A percentile compares a stretch with the other conserved stretches of the same genome.
Evolutionary conservation across 2,329 filamentous ascomycete genomes (phyloP).

Genomic region (Stagonosporopsis cucurbitacearum): DNA sequence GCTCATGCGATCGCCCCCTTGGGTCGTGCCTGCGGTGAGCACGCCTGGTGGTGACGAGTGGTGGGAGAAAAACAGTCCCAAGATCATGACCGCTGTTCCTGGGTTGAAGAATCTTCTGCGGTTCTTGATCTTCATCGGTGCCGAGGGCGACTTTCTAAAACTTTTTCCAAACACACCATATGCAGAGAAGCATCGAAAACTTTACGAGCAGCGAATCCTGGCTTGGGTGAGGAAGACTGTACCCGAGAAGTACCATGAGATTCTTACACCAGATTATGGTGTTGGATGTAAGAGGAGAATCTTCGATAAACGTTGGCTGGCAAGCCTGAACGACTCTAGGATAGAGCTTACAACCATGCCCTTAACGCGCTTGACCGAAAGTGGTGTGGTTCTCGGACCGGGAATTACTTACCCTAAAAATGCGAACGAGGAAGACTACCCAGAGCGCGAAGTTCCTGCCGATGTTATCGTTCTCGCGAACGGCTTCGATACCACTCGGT

Average conservation of each 20-base stretch:
- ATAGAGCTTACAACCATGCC: constrained; percentile 61
- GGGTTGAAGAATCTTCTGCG: constrained; percentile 57
- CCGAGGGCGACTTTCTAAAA: constrained; percentile 55
- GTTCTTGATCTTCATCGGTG: constrained; percentile 53
- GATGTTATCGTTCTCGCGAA: constrained; percentile 69
- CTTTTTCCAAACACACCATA: constrained; percentile 53
- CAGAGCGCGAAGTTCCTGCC: constrained; percentile 56
- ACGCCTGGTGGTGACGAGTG: constrained; percentile 50
- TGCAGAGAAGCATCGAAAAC: constrained; percentile 48
- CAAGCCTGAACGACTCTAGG: constrained; percentile 59
- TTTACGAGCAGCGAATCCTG: constrained; percentile 54
- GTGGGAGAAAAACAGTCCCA: constrained; percentile 57
- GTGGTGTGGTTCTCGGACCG: constrained; percentile 60
- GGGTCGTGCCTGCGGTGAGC: constrained; percentile 55
- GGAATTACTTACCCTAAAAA: constrained; percentile 55
- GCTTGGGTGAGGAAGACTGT: constrained; percentile 57
- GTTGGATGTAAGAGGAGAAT: constrained; percentile 70
- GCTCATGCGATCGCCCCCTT: constrained; percentile 64
- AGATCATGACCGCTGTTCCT: constrained; percentile 58
- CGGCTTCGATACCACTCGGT: constrained; percentile 64
- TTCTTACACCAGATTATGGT: constrained; percentile 67
- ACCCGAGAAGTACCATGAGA: constrained; percentile 66
- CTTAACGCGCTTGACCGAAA: constrained; percentile 57
- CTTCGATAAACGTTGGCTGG: constrained; percentile 64
- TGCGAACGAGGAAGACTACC: constrained; percentile 42